Conservation (phyloP, 352 stramenopile species). For the Phytophthora citricola region DNA sequence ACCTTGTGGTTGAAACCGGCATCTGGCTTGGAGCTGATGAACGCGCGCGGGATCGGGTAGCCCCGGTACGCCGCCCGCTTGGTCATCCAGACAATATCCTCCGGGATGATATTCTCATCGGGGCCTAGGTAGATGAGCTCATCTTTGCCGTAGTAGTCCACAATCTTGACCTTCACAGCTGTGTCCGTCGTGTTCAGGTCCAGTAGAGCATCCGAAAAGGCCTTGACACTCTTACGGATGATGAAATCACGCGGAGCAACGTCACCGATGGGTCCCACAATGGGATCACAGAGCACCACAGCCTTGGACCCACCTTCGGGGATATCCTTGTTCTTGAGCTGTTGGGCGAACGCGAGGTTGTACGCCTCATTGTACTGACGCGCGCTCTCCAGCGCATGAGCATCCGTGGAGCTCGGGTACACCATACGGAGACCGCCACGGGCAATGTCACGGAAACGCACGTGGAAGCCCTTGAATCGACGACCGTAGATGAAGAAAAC, state of each 20-base stretch:
- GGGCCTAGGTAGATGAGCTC: slow-evolving; percentile 87
- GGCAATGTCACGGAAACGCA: slow-evolving; percentile 86
- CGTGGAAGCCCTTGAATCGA: slow-evolving; percentile 94
- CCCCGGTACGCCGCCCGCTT: slow-evolving; percentile 80
- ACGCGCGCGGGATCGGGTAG: slow-evolving; percentile 83
- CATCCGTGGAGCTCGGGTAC: slow-evolving; percentile 70
- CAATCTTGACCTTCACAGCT: slow-evolving; percentile 72
- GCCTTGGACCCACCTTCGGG: slow-evolving; percentile 86
- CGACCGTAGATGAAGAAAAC: slow-evolving; percentile 97
- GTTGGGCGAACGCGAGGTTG: slow-evolving; percentile 85
- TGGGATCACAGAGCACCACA: slow-evolving; percentile 81
- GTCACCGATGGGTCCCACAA: slow-evolving; percentile 74
- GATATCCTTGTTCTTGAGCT: slow-evolving; percentile 92
- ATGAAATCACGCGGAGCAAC: slow-evolving; percentile 87
- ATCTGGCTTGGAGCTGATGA: slow-evolving; percentile 88
- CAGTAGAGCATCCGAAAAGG: slow-evolving; percentile 91
- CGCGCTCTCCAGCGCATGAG: slow-evolving; percentile 68
- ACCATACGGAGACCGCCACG: slow-evolving; percentile 81
- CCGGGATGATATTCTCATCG: slow-evolving; percentile 85
- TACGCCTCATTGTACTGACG: slow-evolving; percentile 88
- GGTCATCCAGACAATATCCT: slow-evolving; percentile 86
- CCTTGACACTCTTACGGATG: slow-evolving; percentile 97
- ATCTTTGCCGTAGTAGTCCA: slow-evolving; percentile 85
- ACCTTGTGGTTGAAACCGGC: slow-evolving; percentile 90
- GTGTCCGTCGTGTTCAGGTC: slow-evolving; percentile 83